Base-by-base conservation (phyloP, 1,139 yeast species). In the Schizosaccharomyces versatilis region DNA sequence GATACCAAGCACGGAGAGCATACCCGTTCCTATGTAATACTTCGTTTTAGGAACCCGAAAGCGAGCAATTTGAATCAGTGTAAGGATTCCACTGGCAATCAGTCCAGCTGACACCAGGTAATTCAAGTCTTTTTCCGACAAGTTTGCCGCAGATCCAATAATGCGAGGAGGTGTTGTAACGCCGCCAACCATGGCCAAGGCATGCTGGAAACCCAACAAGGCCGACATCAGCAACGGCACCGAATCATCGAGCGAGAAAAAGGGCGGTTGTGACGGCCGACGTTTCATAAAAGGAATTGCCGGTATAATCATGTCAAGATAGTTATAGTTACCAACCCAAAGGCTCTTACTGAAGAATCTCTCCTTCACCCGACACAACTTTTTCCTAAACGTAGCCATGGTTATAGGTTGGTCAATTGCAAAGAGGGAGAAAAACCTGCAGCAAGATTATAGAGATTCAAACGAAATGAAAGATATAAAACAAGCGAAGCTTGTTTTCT, bases 151-250 rank as follows among this genome's bases (percentile, higher is more conserved):
- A 24, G 88, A 86, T 0, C 86, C 70, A 53, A 83, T 81, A 61
- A 84, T 71, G 56, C 84, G 68, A 1, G 95, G 93, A 6, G 95
- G 94, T n/a, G 94, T 73, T 47, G 82, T 81, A 53, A 86, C 77
- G 63, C 95, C 95, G 8, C 94, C 95, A 68, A 86, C 69, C 94
- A 85, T 84, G 49, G 95, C 81, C 61, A 86, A 69, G 1, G 94
- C 72, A 65, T 86, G 96, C 68, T 85, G 95, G 61, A 86, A 73
- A 14, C 95, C 52, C 42, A 49, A 38, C 9, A 49, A 8, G 14
- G 36, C 10, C 8, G 52, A 36, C 36, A 49, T 15, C 5, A 49
- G 36, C 10, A 49, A 19, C 10, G 52, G 52, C 17, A 38, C 40
- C n/a, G 17, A 19, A 38, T 36, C 52, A 14, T 49, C 14, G 6